These are phyloP conservation scores for Phytophthora rubi DNA, from an alignment of 352 stramenopile species.

Conservation along the genomic window DNA sequence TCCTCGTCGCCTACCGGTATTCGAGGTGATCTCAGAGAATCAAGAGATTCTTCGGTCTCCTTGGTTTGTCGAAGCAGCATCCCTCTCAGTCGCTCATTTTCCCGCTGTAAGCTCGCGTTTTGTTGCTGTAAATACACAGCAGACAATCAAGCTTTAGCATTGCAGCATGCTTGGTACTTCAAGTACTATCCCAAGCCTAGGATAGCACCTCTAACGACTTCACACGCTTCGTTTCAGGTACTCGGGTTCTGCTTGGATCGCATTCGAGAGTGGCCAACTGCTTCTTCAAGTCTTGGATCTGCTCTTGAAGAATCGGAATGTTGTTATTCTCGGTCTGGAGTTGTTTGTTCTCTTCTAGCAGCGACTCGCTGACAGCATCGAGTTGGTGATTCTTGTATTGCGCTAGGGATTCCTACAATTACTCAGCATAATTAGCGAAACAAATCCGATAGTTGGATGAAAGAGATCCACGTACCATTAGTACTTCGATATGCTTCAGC, in stretches of 20 bases:
- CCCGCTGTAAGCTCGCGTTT: conserved; percentile 53
- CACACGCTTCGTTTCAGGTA: conserved; percentile 36
- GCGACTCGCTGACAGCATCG: conserved; percentile 50
- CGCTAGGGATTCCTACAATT: conserved; percentile 56
- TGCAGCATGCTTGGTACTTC: neutral
- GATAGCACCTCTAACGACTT: conserved; percentile 53
- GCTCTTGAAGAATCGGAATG: conserved; percentile 79
- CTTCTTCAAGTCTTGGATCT: conserved; percentile 76
- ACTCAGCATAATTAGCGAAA: neutral
- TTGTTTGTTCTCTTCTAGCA: conserved; percentile 69
- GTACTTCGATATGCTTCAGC: conserved; percentile 83
- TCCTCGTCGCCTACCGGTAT: neutral
- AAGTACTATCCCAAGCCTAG: neutral
- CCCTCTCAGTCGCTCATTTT: conserved; percentile 54
- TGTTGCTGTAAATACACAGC: conserved; percentile 34
- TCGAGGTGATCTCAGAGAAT: conserved; percentile 28
- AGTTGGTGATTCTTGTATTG: conserved; percentile 63
- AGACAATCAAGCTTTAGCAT: neutral
- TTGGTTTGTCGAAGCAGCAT: conserved; percentile 43
- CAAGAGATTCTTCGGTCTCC: conserved; percentile 24
- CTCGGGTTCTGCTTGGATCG: neutral
- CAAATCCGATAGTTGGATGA: neutral
- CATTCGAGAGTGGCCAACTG: conserved; percentile 29
- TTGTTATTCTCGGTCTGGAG: conserved; percentile 88
- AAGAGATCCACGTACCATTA: conserved; percentile 53